phyloP scores from a whole-genome alignment of 129 eudicot genomes.

The Escallonia herrerae region DNA sequence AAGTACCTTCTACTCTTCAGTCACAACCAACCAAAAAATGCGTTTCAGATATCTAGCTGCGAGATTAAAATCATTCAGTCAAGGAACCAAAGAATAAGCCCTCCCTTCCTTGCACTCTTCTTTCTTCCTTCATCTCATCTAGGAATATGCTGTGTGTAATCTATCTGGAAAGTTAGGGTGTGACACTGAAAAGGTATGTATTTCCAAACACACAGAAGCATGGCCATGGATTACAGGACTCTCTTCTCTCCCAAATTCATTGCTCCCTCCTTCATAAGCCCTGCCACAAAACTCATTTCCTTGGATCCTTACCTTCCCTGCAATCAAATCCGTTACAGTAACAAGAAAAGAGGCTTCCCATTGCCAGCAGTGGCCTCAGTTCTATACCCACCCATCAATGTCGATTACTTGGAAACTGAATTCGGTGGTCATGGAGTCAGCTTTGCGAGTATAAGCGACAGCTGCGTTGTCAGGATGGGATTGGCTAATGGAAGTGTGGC shows the following conservation, averaged over 20 bases:
- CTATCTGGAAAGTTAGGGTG: not conserved
- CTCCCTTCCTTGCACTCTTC: no score
- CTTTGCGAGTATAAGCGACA: constrained; percentile 42
- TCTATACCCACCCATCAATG: constrained; percentile 45
- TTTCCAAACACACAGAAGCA: constrained; percentile 13
- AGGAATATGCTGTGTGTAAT: not conserved
- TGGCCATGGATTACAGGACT: constrained; percentile 30
- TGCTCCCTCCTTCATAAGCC: constrained; percentile 20
- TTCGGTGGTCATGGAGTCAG: constrained; percentile 57
- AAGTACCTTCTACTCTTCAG: not conserved
- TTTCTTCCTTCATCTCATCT: not conserved
- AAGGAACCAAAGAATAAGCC: not conserved
- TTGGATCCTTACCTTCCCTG: not conserved
- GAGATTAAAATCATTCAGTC: not conserved
- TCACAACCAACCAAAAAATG: constrained; percentile 20
- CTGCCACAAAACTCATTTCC: constrained; percentile 6
- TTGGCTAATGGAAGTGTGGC: constrained; percentile 63
- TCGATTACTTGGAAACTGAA: constrained; percentile 48
- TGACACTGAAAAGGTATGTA: not conserved
- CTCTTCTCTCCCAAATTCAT: constrained; percentile 22
- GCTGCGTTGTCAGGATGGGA: constrained; percentile 55
- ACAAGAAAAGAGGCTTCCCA: constrained; percentile 16
- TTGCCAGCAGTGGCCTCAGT: constrained; percentile 42
- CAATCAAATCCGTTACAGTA: not conserved
- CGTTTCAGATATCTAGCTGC: not conserved